Conservation (phyloP, 2,329 filamentous ascomycete species). For the Calonectria montana region DNA sequence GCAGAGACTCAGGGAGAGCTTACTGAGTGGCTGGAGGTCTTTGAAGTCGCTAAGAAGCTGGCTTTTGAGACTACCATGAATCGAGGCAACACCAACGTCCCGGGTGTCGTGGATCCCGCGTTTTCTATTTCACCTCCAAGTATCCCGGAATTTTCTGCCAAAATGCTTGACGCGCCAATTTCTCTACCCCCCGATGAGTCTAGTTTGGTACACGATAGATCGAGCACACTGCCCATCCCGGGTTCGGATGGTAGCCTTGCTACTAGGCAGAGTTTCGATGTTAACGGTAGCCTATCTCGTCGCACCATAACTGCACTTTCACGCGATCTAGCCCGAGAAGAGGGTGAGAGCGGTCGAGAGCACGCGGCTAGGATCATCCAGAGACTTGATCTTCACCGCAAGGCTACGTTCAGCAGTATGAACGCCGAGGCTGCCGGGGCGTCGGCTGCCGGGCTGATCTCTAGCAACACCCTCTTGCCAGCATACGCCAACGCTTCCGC, state of each 20-base stretch:
- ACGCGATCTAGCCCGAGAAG: conserved; percentile 65
- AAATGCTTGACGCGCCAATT: conserved; percentile 74
- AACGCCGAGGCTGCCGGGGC: conserved; percentile 52
- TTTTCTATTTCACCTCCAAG: conserved; percentile 93
- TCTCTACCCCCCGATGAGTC: conserved; percentile 66
- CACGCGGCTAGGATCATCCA: conserved; percentile 92
- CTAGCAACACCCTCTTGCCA: conserved; percentile 83
- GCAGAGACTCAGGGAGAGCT: conserved; percentile 92
- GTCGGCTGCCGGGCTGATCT: conserved; percentile 82
- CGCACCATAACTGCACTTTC: conserved; percentile 67
- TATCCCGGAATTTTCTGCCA: conserved; percentile 91
- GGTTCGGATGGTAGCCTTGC: conserved; percentile 66
- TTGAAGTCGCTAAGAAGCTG: conserved; percentile 93
- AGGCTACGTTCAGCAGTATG: conserved; percentile 68
- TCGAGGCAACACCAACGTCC: conserved; percentile 58
- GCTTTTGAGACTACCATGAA: conserved; percentile 81
- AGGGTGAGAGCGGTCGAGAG: conserved; percentile 81
- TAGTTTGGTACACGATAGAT: conserved; percentile 63
- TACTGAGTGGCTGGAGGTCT: conserved; percentile 94
- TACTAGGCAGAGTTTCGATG: conserved; percentile 79
- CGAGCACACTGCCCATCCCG: conserved; percentile 72
- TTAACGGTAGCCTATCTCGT: conserved; percentile 61
- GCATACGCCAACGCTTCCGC: conserved; percentile 57
- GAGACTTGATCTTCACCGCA: conserved; percentile 90
- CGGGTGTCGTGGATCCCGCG: conserved; percentile 74